phyloP scores from a whole-genome alignment of 2,329 filamentous ascomycete genomes.

The Fusarium gaditjirri region DNA sequence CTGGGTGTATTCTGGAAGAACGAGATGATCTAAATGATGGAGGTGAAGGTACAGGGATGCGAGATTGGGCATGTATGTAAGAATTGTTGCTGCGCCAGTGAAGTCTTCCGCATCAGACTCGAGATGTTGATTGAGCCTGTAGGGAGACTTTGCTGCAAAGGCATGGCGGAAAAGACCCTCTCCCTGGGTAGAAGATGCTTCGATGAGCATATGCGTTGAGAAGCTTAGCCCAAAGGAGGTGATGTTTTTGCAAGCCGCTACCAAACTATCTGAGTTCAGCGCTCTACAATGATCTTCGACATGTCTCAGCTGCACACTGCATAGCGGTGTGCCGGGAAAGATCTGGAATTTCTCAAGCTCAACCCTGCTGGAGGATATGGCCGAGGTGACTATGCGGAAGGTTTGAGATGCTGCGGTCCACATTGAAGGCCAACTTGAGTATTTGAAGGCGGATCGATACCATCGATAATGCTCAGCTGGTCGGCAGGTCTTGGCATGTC shows the following conservation, averaged over 20 bases:
- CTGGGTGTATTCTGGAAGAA: not conserved
- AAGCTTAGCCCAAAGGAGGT: not conserved
- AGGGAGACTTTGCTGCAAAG: not conserved
- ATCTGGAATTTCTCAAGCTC: not conserved
- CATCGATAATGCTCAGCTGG: not conserved
- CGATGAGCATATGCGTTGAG: not conserved
- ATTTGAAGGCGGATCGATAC: not conserved
- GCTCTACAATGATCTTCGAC: not conserved
- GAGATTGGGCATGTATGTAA: not conserved
- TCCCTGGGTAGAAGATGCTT: accelerated
- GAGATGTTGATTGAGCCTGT: not conserved
- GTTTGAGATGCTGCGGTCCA: not conserved
- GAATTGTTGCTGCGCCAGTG: not conserved
- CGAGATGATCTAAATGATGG: accelerated
- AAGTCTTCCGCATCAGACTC: too few species aligned
- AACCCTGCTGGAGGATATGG: not conserved
- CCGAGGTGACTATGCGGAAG: not conserved
- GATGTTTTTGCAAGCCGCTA: not conserved
- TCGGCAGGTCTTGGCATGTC: not conserved
- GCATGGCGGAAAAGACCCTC: not conserved
- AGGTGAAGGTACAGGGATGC: not conserved
- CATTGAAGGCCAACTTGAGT: not conserved
- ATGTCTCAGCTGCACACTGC: not conserved
- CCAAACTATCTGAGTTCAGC: not conserved
- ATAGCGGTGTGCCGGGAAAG: not conserved